Evolutionary conservation across 1,139 yeast species (phyloP).

Genomic region (Hyphopichia wangnamkhiaoensis): DNA sequence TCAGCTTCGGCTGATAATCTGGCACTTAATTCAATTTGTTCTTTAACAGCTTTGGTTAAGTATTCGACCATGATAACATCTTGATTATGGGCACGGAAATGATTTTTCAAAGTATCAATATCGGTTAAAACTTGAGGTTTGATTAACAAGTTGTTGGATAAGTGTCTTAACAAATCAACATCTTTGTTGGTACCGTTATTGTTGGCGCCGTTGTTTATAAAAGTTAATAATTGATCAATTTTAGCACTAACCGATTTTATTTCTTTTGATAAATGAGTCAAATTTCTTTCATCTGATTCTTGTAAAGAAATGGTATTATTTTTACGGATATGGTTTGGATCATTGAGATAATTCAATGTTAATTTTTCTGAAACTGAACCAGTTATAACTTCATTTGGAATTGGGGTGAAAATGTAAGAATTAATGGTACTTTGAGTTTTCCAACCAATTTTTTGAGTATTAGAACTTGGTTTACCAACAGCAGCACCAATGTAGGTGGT

Average conservation of each 20-base stretch:
- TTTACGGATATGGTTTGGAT: constrained; percentile 18
- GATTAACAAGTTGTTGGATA: constrained; percentile 62
- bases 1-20: constrained; percentile 58
- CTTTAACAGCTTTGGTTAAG: constrained; percentile 81
- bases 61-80: constrained; percentile 84
- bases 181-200: constrained; percentile 49
- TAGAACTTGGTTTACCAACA: constrained; percentile 55
- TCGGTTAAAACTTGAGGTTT: constrained; percentile 62
- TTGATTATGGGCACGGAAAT: constrained; percentile 74
- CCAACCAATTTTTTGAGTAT: constrained; percentile 51
- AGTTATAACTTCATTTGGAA: constrained; percentile 67
- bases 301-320: constrained; percentile 19
- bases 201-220: constrained; percentile 40
- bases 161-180: constrained; percentile 61
- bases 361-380: constrained; percentile 60
- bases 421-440: constrained; percentile 27
- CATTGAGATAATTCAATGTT: constrained; percentile 45
- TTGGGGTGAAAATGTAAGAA: constrained; percentile 76
- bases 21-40: constrained; percentile 80
- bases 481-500: constrained; percentile 77
- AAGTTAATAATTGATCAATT: constrained; percentile 56
- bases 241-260: constrained; percentile 52
- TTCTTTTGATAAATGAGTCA: constrained; percentile 51
- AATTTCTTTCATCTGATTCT: constrained; percentile 19
- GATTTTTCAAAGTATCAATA: constrained; percentile 55